phyloP scores from a whole-genome alignment of 768 basidiomycete species.

The Cystofilobasidium capitatum region DNA sequence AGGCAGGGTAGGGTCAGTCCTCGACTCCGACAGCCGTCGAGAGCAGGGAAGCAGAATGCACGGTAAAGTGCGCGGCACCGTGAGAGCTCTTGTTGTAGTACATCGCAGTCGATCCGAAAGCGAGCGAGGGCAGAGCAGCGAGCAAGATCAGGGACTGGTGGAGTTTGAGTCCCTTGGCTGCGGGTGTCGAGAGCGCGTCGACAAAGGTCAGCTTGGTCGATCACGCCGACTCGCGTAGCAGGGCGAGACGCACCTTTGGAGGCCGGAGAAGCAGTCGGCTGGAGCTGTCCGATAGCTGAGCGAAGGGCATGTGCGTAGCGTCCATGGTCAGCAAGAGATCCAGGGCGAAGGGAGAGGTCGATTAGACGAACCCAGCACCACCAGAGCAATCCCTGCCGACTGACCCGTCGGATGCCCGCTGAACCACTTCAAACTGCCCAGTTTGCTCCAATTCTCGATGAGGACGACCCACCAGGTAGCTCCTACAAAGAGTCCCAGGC shows the following conservation, averaged over 20 bases:
- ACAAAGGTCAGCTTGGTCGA: neutral
- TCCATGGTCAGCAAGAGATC: neutral
- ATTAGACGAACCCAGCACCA: neutral
- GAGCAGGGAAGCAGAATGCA: neutral
- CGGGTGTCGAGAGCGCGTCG: neutral
- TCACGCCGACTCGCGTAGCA: neutral
- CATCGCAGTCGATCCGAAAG: constrained; percentile 1
- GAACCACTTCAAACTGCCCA: constrained; percentile 1
- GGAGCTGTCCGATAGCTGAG: constrained; percentile 15
- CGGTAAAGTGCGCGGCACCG: constrained; percentile 11
- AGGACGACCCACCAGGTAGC: neutral
- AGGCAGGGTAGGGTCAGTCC: neutral
- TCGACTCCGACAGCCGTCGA: neutral
- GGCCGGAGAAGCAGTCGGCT: constrained; percentile 1
- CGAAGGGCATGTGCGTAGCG: neutral
- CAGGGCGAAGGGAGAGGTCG: neutral
- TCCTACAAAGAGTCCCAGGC: neutral
- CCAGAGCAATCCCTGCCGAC: neutral
- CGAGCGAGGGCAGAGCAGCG: constrained; percentile 7
- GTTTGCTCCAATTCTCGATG: neutral
- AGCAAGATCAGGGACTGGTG: constrained; percentile 8
- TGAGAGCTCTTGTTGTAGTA: constrained; percentile 15
- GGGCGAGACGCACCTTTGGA: constrained; percentile 5
- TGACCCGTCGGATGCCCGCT: constrained; percentile 10
- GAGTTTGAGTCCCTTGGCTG: constrained; percentile 5